Evolutionary conservation across 441 rosid species (phyloP).

Genomic region (Jatropha podagrica): DNA sequence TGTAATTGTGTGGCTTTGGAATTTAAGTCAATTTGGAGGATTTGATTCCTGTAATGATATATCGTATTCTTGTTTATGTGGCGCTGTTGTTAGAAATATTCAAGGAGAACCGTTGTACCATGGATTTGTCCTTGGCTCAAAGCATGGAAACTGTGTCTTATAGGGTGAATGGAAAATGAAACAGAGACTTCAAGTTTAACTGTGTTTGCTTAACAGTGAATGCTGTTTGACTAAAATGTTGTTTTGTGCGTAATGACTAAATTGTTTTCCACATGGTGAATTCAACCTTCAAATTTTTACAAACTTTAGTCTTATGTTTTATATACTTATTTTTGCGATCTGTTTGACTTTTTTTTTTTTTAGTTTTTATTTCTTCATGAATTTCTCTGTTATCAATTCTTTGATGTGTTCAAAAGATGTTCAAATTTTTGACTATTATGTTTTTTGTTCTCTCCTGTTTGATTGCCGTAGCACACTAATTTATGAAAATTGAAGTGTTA

Average conservation of each 20-base stretch:
- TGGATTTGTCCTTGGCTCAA: background rate
- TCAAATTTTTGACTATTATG: background rate
- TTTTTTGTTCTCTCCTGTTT: background rate
- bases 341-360: background rate
- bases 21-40: background rate
- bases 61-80: background rate
- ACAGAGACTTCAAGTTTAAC: background rate
- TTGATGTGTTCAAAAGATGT: background rate
- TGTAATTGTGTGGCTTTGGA: background rate
- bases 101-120: background rate
- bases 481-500: conserved; percentile 4
- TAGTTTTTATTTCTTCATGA: background rate
- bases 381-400: background rate
- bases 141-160: background rate
- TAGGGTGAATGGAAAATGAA: background rate
- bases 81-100: background rate
- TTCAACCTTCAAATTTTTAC: background rate
- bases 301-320: background rate
- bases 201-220: background rate
- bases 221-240: background rate
- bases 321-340: background rate
- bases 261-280: background rate
- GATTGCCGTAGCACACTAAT: background rate
- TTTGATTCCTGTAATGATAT: background rate
- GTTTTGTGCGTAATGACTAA: background rate